These are phyloP conservation scores for Byssothecium circinans DNA, from an alignment of 2,329 filamentous ascomycete genomes.

Conservation along the genomic window DNA sequence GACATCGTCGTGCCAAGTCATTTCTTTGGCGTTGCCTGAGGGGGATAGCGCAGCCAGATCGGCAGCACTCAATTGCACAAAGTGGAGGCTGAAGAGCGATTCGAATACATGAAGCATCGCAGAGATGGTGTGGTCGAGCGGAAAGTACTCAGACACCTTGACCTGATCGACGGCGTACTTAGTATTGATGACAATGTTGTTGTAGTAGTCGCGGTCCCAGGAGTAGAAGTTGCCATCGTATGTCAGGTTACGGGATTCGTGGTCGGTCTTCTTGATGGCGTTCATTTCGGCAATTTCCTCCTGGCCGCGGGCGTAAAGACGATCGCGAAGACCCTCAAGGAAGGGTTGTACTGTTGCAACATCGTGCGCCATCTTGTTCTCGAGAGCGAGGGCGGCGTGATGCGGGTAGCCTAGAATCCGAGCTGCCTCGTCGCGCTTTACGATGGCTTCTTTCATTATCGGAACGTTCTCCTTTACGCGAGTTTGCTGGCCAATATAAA, in stretches of 20 bases:
- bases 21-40: neutral
- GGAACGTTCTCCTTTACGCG: neutral
- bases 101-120: neutral
- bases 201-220: constrained; percentile 1
- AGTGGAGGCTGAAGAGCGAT: neutral
- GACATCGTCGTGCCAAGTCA: constrained; percentile 1
- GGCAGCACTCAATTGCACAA: neutral
- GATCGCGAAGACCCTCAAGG: neutral
- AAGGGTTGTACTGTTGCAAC: neutral
- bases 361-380: constrained; percentile 1
- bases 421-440: neutral
- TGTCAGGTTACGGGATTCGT: neutral
- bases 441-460: neutral
- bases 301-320: neutral
- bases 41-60: neutral
- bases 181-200: neutral
- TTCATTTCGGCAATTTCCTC: neutral
- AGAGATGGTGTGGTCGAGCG: neutral
- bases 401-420: neutral
- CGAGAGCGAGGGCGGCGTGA: neutral
- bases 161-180: neutral
- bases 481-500: neutral
- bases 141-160: constrained; percentile 1
- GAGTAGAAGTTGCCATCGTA: neutral
- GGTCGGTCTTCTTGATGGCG: neutral